Evolutionary conservation across 306 rosid species (phyloP).

Genomic region (Castanopsis chinensis): DNA sequence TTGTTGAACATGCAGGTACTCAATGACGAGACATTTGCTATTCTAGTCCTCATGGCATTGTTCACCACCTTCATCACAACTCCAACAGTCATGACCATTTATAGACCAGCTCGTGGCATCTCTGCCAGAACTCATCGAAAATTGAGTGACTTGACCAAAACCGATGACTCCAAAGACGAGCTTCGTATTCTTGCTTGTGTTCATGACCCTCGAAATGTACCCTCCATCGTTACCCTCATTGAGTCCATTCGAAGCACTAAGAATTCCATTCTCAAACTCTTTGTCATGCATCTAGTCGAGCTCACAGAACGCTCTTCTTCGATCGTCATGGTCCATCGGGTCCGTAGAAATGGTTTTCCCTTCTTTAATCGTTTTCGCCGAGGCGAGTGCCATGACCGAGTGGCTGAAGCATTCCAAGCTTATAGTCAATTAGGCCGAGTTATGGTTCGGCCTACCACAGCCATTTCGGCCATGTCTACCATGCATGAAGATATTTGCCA

Average conservation of each 20-base stretch:
- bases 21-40: conserved; percentile 78
- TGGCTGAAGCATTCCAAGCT: conserved; percentile 56
- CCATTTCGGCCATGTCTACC: conserved; percentile 59
- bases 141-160: conserved; percentile 40
- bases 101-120: conserved; percentile 58
- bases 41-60: conserved; percentile 83
- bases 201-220: conserved; percentile 58
- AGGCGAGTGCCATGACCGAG: conserved; percentile 42
- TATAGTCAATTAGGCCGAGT: conserved; percentile 63
- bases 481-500: conserved; percentile 83
- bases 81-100: conserved; percentile 68
- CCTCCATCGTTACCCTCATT: conserved; percentile 47
- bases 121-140: conserved; percentile 35
- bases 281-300: conserved; percentile 75
- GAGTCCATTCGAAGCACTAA: conserved; percentile 58
- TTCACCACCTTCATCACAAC: conserved; percentile 89
- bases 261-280: conserved; percentile 48
- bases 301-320: conserved; percentile 79
- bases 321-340: conserved; percentile 64
- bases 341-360: conserved; percentile 65
- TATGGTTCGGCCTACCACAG: conserved; percentile 57
- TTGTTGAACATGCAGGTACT: conserved; percentile 46
- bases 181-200: conserved; percentile 72
- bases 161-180: conserved; percentile 8
- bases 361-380: conserved; percentile 49